Percentiles rank a stretch among this genome's conserved stretches.
phyloP scores from a whole-genome alignment of 371 early-diverging fungal genomes.

The Mucor plumbeus region DNA sequence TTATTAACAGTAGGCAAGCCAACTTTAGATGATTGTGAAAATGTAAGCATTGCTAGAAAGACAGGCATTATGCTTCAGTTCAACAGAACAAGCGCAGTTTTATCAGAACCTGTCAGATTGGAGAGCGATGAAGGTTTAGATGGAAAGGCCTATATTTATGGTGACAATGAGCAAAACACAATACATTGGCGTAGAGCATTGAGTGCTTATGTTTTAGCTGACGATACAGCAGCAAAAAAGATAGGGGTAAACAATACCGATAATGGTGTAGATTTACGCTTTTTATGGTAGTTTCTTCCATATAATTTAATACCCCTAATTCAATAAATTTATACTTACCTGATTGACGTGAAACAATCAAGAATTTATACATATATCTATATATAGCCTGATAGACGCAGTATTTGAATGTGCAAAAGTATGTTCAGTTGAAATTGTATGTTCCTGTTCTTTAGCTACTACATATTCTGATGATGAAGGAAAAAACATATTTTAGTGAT shows the following conservation, averaged over 20 bases:
- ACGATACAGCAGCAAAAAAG: constrained; percentile 2
- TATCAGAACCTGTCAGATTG: constrained; percentile 21
- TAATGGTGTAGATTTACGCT: constrained; percentile 27
- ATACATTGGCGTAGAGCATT: constrained; percentile 27
- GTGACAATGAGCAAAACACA: constrained; percentile 25
- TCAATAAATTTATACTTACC: background rate
- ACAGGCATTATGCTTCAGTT: constrained; percentile 27
- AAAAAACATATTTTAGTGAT: too few relatives aligned
- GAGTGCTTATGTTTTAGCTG: constrained; percentile 11
- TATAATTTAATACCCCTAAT: background rate
- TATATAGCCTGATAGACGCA: too few relatives aligned
- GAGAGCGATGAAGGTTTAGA: constrained; percentile 23
- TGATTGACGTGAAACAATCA: background rate
- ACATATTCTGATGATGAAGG: too few relatives aligned
- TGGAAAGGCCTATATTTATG: constrained; percentile 25
- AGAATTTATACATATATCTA: too few relatives aligned
- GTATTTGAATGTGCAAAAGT: too few relatives aligned
- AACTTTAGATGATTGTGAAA: constrained; percentile 31
- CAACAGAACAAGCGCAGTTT: constrained; percentile 14
- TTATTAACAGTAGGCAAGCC: constrained; percentile 24
- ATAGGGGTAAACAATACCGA: background rate
- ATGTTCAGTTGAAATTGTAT: too few relatives aligned
- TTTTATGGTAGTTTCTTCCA: constrained; percentile 21
- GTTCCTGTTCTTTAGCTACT: too few relatives aligned
- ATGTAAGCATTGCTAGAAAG: constrained; percentile 30